Evolutionary conservation across 257 asterid genomes (phyloP).

Genomic region (Coffea eugenioides): DNA sequence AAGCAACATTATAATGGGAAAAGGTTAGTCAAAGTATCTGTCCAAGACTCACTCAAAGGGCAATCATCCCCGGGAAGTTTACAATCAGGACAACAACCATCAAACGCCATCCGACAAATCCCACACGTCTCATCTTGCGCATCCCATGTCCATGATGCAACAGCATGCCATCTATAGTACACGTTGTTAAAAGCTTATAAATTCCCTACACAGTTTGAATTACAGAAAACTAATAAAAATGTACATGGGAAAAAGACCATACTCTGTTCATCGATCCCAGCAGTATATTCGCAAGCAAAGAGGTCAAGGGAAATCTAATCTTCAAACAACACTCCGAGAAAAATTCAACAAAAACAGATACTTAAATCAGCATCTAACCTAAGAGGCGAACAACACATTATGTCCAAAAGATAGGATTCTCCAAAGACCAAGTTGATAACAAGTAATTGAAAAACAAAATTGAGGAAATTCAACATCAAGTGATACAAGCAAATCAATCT

Average conservation of each 20-base stretch:
- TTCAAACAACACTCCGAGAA: not conserved
- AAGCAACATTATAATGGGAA: too few species aligned
- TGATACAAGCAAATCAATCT: too few species aligned
- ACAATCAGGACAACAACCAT: constrained; percentile 92
- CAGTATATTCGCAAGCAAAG: constrained; percentile 15
- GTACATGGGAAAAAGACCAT: constrained; percentile 28
- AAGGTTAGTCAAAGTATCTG: not conserved
- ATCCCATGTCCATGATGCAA: constrained; percentile 97
- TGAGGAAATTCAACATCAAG: too few species aligned
- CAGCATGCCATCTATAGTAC: constrained; percentile 71
- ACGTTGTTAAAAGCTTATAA: not conserved
- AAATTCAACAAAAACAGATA: not conserved
- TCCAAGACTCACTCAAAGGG: constrained; percentile 61
- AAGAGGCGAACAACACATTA: too few species aligned
- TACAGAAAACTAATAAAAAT: not conserved
- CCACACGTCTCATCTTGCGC: constrained; percentile 97
- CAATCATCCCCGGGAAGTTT: constrained; percentile 93
- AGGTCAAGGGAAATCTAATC: constrained; percentile 48
- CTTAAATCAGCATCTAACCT: not conserved
- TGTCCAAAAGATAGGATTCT: too few species aligned
- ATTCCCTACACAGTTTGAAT: not conserved
- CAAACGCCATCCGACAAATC: constrained; percentile 86
- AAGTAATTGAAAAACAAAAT: too few species aligned
- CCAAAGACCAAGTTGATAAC: too few species aligned
- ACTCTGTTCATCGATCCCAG: constrained; percentile 54